Base-by-base conservation (phyloP, 192 early-diverging fungal genomes). In the Backusella mclennaniae region DNA sequence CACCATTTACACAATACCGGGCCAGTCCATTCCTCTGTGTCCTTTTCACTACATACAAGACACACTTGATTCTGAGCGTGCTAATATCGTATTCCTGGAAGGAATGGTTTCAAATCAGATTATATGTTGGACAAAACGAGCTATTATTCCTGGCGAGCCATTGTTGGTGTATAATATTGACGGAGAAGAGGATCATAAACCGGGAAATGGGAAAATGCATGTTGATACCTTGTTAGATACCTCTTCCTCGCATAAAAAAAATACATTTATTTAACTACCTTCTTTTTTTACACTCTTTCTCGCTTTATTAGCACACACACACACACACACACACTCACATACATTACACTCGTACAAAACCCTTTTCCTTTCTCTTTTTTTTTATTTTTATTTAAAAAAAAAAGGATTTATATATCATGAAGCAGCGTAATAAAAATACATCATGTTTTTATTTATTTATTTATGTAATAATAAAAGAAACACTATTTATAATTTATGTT, bases 31-130 rank as follows among this genome's bases (percentile, higher is more conserved):
- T 1, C 76, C 92, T 38, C 90, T 88, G 69, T 97, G 96, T 67
- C 96, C 96, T 38, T 96, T 97, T 74, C 94, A 97, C 76, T 96
- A 94, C 80, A 93, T 97, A 88, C 95, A 96, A 76, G 93, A 95
- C 66, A 85, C 86, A 23, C 83, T 86, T 35, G 74, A 84, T 44
- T 78, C 80, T 4, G 78, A 82, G 36, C 85, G 88, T 35, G 87
- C 84, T 6, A 95, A 92, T 73, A 89, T 97, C 70, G 82, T 83
- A 35, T 97, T 96, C 77, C 77, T 92, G 21, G 91, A 93, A 42
- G 96, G 96, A 2, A 79, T 77, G 42, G 78, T 88, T 9, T 93
- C 92, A 0, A 96, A 97, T 75, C 96, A 97, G 79, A 87, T 97
- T 31, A 90, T 96, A 19, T 94, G 93, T 68, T 84, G 90, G 83